Percentiles rank a stretch among this genome's conserved stretches.
phyloP scores from a whole-genome alignment of 352 stramenopile species.

The Pythium diclinum region DNA sequence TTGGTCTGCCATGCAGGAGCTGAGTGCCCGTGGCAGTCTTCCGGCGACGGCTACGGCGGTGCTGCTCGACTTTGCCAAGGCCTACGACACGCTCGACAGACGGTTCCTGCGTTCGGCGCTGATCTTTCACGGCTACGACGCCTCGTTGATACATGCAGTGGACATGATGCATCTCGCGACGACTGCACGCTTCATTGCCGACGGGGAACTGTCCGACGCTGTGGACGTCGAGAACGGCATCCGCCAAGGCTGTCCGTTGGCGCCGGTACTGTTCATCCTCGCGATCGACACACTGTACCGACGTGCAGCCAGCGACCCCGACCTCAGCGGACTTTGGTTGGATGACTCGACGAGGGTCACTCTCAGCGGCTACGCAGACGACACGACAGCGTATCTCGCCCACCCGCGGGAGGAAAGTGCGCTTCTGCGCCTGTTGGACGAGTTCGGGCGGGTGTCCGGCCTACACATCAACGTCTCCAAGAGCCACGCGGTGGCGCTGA shows the following conservation, averaged over 20 bases:
- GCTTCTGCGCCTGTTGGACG: background rate
- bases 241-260: slow-evolving; percentile 9
- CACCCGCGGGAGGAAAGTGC: background rate
- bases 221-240: slow-evolving; percentile 1
- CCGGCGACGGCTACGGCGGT: background rate
- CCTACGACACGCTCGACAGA: slow-evolving; percentile 12
- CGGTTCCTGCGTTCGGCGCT: background rate
- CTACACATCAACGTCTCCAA: slow-evolving; percentile 4
- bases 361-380: background rate
- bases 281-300: background rate
- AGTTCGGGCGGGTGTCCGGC: background rate
- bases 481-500: background rate
- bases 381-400: background rate
- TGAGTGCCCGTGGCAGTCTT: background rate
- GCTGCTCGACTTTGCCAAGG: slow-evolving; percentile 18
- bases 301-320: background rate
- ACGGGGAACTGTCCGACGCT: background rate
- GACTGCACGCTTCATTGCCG: background rate
- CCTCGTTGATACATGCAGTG: background rate
- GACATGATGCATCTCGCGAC: slow-evolving; percentile 7
- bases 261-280: slow-evolving; percentile 8
- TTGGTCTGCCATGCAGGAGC: background rate
- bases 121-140: background rate
- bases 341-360: background rate
- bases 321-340: background rate